Evolutionary conservation across 2,329 filamentous ascomycete genomes (phyloP).

Genomic region (Corniculantispora saksenae): DNA sequence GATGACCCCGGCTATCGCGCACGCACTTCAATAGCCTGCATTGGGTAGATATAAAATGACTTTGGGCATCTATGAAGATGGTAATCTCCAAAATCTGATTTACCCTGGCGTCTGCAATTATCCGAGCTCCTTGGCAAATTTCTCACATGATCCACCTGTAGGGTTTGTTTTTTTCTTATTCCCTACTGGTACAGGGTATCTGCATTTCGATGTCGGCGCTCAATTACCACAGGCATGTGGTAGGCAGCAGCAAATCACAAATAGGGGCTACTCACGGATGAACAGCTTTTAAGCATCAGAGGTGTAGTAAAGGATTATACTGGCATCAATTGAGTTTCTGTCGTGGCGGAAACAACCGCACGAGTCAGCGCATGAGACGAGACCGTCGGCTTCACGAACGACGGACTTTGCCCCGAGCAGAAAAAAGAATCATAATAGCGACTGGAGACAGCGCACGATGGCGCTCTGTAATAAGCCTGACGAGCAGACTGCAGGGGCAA

Average conservation of each 20-base stretch:
- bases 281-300: not conserved
- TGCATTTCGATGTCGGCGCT: not conserved
- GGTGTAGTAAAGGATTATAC: not conserved
- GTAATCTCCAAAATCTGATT: not conserved
- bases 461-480: not conserved
- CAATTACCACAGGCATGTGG: not conserved
- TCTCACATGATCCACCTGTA: not conserved
- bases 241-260: not conserved
- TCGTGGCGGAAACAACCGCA: not conserved
- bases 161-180: not conserved
- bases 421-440: not conserved
- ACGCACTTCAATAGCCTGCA: not conserved
- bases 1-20: too few relatives aligned
- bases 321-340: not conserved
- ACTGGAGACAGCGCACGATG: not conserved
- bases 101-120: not conserved
- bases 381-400: not conserved
- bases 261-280: not conserved
- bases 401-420: not conserved
- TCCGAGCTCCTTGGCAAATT: not conserved
- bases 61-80: not conserved
- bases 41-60: not conserved
- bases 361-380: not conserved
- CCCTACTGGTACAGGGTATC: not conserved
- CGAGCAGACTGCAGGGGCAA: not conserved